These are phyloP conservation scores for Pseudocohnilembus persalinus DNA, from an alignment of 169 alveolate genomes.

Conservation along the genomic window DNA sequence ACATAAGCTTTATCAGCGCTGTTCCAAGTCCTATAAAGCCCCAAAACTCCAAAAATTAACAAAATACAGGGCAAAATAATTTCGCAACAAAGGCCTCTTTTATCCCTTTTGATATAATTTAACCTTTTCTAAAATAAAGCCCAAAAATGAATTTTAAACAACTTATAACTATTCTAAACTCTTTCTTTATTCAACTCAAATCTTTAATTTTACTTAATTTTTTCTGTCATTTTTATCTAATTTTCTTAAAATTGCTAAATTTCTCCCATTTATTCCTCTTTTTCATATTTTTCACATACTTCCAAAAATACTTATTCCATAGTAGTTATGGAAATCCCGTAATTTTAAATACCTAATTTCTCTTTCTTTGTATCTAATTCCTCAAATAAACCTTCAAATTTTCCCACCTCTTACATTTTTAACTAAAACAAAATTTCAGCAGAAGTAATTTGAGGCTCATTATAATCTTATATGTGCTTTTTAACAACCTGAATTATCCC, in stretches of 20 bases:
- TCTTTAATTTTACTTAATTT: background rate
- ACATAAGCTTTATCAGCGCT: background rate
- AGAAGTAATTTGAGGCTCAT: background rate
- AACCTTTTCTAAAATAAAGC: slow-evolving; percentile 62
- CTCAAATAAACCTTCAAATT: background rate
- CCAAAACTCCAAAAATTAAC: slow-evolving; percentile 58
- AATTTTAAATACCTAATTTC: background rate
- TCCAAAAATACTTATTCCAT: slow-evolving; percentile 29
- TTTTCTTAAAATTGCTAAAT: slow-evolving; percentile 32
- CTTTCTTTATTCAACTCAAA: slow-evolving; percentile 8
- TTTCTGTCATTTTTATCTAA: background rate
- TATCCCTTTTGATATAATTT: slow-evolving; percentile 60
- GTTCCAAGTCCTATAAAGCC: background rate
- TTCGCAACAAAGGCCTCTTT: slow-evolving; percentile 67
- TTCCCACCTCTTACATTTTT: background rate
- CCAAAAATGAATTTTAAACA: slow-evolving; percentile 49
- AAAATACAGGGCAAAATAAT: slow-evolving; percentile 67
- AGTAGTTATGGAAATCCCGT: slow-evolving; percentile 64
- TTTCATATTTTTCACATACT: background rate
- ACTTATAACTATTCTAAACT: background rate
- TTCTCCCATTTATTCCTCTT: slow-evolving; percentile 24
- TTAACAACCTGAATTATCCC: slow-evolving; percentile 50
- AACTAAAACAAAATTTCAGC: background rate
- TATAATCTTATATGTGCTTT: slow-evolving; percentile 1
- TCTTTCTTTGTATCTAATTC: background rate